These are phyloP conservation scores for Serendipita sp. DNA, from an alignment of 768 basidiomycete genomes.

Conservation along the genomic window DNA sequence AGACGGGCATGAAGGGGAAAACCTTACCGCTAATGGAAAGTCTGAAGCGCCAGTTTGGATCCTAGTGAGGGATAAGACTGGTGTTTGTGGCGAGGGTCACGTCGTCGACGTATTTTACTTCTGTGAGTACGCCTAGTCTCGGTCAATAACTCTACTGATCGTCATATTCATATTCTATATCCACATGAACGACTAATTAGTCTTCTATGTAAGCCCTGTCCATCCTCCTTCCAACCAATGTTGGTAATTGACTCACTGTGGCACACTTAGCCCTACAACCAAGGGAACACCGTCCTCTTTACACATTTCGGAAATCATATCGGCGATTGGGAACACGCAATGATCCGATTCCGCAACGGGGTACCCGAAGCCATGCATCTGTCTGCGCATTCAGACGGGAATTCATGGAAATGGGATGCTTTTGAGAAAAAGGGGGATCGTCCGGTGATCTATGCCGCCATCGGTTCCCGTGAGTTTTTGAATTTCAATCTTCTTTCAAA, in stretches of 20 bases:
- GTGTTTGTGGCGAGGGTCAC: slow-evolving; percentile 19
- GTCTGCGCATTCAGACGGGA: slow-evolving; percentile 19
- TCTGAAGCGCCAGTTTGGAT: slow-evolving; percentile 17
- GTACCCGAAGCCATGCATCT: slow-evolving; percentile 17
- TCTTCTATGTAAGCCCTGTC: neutral
- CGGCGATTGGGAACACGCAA: slow-evolving; percentile 23
- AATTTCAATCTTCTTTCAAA: too few relatives aligned
- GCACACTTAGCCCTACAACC: slow-evolving; percentile 20
- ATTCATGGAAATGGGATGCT: slow-evolving; percentile 17
- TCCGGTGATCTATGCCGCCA: slow-evolving; percentile 9
- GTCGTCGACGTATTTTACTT: slow-evolving; percentile 22
- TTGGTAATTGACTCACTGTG: neutral
- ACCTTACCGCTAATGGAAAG: slow-evolving; percentile 3
- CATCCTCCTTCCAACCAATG: too few relatives aligned
- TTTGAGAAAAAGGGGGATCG: slow-evolving; percentile 15
- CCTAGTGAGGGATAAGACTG: slow-evolving; percentile 18
- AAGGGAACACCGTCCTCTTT: slow-evolving; percentile 15
- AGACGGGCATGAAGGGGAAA: too few relatives aligned
- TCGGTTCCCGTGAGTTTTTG: slow-evolving; percentile 8
- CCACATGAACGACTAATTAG: neutral
- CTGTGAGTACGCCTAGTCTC: slow-evolving; percentile 7
- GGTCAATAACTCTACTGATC: neutral
- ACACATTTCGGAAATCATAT: slow-evolving; percentile 16
- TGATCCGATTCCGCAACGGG: slow-evolving; percentile 22
- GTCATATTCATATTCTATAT: too few relatives aligned